Evolutionary conservation across 2,329 filamentous ascomycete genomes (phyloP).

Genomic region (Colletotrichum shisoi): DNA sequence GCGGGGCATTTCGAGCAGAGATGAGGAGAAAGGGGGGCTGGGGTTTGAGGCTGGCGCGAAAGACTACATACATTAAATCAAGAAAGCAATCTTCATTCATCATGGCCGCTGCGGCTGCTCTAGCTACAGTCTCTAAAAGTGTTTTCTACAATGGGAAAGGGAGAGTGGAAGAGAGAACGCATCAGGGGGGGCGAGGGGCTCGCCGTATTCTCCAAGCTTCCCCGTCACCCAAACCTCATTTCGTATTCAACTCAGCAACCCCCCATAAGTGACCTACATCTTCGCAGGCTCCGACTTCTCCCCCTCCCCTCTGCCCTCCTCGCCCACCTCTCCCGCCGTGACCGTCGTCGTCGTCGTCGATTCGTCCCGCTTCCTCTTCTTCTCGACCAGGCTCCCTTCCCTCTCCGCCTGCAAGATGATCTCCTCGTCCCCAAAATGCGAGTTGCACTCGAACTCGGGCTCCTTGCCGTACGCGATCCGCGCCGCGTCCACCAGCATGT

Average conservation of each 20-base stretch:
- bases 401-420: conserved; percentile 58
- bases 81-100: conserved; percentile 21
- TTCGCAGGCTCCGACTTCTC: conserved; percentile 39
- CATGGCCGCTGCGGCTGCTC: conserved; percentile 25
- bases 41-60: background rate
- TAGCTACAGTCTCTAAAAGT: conserved; percentile 25
- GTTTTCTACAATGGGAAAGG: conserved; percentile 15
- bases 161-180: too few species aligned
- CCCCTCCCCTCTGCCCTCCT: conserved; percentile 38
- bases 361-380: conserved; percentile 48
- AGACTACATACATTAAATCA: background rate
- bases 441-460: conserved; percentile 80
- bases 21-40: background rate
- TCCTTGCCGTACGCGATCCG: conserved; percentile 81
- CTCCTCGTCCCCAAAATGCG: conserved; percentile 60
- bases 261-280: conserved; percentile 24
- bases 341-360: conserved; percentile 42
- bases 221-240: background rate
- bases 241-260: background rate
- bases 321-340: conserved; percentile 41
- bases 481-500: conserved; percentile 88
- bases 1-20: background rate
- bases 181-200: too few species aligned
- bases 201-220: background rate
- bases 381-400: conserved; percentile 57